A percentile compares a stretch with the other conserved stretches of the same genome.
Evolutionary conservation across 768 basidiomycete species (phyloP).

Genomic region (Termitomyces titanicus): DNA sequence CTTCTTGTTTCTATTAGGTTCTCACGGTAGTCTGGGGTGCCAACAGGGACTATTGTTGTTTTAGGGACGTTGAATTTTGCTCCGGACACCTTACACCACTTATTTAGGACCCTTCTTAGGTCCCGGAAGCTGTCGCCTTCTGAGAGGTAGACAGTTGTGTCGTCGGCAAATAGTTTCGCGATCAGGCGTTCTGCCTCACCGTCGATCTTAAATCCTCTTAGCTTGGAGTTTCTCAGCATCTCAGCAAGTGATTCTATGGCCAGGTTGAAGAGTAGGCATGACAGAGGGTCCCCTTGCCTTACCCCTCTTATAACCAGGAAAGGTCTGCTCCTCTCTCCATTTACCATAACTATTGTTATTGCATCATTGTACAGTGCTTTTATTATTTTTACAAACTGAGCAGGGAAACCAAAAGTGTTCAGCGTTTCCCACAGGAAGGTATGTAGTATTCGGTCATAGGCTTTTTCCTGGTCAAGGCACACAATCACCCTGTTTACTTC

Average conservation of each 20-base stretch:
- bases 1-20: constrained; percentile 5
- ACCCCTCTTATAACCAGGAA: constrained; percentile 5
- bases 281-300: constrained; percentile 9
- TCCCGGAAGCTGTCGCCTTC: constrained; percentile 21
- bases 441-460: background rate
- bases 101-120: constrained; percentile 23
- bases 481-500: constrained; percentile 2
- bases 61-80: constrained; percentile 41
- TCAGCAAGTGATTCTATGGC: constrained; percentile 1
- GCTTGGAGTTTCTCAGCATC: constrained; percentile 23
- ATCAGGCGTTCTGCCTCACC: constrained; percentile 8
- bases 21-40: constrained; percentile 18
- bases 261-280: constrained; percentile 5
- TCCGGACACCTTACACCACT: constrained; percentile 36
- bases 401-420: constrained; percentile 9
- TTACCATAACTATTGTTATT: background rate
- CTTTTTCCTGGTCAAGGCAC: background rate
- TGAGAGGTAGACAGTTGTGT: constrained; percentile 34
- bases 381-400: constrained; percentile 10
- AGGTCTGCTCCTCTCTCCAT: constrained; percentile 1
- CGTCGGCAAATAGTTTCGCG: constrained; percentile 36
- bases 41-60: constrained; percentile 35
- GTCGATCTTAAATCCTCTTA: constrained; percentile 23
- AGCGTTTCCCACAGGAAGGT: constrained; percentile 3
- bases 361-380: background rate